Evolutionary conservation across 2,329 filamentous ascomycete genomes (phyloP), one percentile per base, ranked within the genome.

Genomic region (Fusarium keratoplasticum): DNA sequence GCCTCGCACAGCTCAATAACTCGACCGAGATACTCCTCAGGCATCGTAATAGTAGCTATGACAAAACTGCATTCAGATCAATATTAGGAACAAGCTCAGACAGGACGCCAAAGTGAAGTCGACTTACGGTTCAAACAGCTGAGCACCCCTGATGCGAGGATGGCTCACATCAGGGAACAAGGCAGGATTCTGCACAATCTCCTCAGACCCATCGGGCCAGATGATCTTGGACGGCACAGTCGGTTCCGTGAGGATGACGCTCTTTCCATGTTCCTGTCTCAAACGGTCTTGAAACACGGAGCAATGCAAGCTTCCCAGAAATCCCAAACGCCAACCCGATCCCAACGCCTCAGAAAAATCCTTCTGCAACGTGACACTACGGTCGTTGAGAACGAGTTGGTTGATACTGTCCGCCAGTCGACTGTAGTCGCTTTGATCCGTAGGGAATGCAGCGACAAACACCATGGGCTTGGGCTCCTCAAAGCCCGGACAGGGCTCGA

Each of bases 381-480:
- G 92, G 82, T 99, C 96, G 81, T 99, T 99, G 62, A 99, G 90
- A 3, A 96, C 92, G 16, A 99, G 91, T 81, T 98, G 96, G 70
- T 93, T 93, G 80, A 99, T 98, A 82, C 95, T 98, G 82, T 98
- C 96, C 73, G 97, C 94, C 5, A 99, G 86, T 79, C 95, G 93
- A 50, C 90, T 89, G 80, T 97, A 96, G 81, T 98, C 94, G 77
- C 92, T 87, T 76, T 97, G 95, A 79, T 99, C 95, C 0, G 95
- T 95, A 0, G 96, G 96, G 78, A 98, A 99, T 0, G 96, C 96
- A 1, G 96, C 95, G 5, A 99, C 96, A 77, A 99, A 99, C 6
- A 99, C 96, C 96, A 99, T 99, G 7, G 95, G 93, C 82, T 99
- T 97, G 1, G 96, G 96, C 82, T 99, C 96, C 80, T 98, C 96